Evolutionary conservation across 2,329 filamentous ascomycete genomes (phyloP).

Genomic region (Zymoseptoria passerinii): DNA sequence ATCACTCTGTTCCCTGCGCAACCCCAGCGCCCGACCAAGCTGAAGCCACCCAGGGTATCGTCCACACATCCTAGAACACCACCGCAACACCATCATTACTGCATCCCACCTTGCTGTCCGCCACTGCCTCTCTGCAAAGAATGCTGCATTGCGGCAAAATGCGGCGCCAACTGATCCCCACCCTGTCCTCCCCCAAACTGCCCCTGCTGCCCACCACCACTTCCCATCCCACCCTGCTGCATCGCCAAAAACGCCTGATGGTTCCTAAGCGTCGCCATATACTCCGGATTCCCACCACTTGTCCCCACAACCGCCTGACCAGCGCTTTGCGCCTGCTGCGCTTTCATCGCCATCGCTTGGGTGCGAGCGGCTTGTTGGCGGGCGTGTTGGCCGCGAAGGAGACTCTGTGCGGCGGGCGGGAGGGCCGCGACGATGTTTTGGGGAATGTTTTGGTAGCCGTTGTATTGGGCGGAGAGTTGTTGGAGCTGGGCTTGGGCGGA

Average conservation of each 20-base stretch:
- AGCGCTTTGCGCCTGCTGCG: constrained; percentile 13
- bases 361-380: constrained; percentile 17
- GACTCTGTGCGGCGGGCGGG: constrained; percentile 15
- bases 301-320: constrained; percentile 15
- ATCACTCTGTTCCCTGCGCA: neutral
- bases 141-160: neutral
- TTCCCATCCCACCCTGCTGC: constrained; percentile 5
- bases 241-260: constrained; percentile 24
- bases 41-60: neutral
- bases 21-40: neutral
- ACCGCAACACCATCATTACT: neutral
- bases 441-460: constrained; percentile 17
- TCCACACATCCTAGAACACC: neutral
- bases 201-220: neutral
- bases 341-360: constrained; percentile 18
- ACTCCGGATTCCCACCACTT: constrained; percentile 24
- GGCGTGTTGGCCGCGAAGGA: constrained; percentile 15
- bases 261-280: constrained; percentile 26
- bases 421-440: constrained; percentile 10
- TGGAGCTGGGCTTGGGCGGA: constrained; percentile 16
- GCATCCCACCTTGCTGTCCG: neutral
- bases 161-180: neutral
- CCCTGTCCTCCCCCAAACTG: neutral
- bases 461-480: constrained; percentile 14
- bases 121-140: neutral